phyloP scores from a whole-genome alignment of 345 rosid species.

The Turritis glabra region DNA sequence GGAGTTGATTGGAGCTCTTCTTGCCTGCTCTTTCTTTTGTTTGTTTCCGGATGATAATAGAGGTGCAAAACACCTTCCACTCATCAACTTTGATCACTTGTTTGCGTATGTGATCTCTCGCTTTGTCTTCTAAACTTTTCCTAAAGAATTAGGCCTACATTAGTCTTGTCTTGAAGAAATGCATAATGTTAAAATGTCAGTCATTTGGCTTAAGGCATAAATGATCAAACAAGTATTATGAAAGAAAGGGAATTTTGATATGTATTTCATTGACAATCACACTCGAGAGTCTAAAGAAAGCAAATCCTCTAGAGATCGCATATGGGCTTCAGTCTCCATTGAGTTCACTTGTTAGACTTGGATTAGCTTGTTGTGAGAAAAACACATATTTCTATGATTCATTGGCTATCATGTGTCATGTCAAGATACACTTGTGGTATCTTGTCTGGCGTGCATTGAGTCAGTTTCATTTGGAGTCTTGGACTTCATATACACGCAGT shows the following conservation, averaged over 20 bases:
- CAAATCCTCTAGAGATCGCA: neutral
- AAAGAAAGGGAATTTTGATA: slow-evolving; percentile 1
- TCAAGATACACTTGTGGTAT: neutral
- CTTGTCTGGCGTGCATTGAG: slow-evolving; percentile 5
- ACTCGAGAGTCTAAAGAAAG: slow-evolving; percentile 4
- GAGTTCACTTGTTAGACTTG: neutral
- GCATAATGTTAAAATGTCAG: neutral
- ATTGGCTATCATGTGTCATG: neutral
- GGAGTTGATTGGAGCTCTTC: slow-evolving; percentile 87
- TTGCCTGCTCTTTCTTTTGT: slow-evolving; percentile 82
- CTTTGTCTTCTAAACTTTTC: slow-evolving; percentile 36
- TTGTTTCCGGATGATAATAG: slow-evolving; percentile 69
- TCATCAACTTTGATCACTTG: slow-evolving; percentile 78
- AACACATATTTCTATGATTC: neutral
- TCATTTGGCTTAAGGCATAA: slow-evolving; percentile 11
- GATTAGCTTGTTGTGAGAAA: neutral
- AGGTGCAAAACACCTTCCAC: slow-evolving; percentile 63
- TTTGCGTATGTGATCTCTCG: slow-evolving; percentile 69
- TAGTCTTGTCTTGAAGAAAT: neutral
- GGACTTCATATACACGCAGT: neutral
- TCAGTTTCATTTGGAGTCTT: slow-evolving; percentile 4
- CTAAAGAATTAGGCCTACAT: neutral
- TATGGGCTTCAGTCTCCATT: neutral
- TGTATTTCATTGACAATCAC: neutral
- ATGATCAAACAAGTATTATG: neutral